These are phyloP conservation scores for Mycena floridula DNA, from an alignment of 768 basidiomycete genomes.

Conservation along the genomic window DNA sequence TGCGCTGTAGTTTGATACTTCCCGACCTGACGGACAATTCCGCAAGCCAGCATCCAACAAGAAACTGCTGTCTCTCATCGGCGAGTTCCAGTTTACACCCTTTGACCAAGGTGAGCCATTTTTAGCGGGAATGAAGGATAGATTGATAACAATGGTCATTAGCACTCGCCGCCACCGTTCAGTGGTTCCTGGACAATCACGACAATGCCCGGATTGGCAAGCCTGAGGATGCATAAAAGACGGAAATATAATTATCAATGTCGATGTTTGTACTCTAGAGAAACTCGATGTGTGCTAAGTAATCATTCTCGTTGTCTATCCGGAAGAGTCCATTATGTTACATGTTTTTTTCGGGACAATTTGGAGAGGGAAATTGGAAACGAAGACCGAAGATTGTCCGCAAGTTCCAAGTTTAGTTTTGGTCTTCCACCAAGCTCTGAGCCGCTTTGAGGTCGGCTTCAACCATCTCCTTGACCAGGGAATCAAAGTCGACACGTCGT, in stretches of 20 bases:
- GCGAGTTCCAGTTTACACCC: slow-evolving; percentile 86
- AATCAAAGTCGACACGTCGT: slow-evolving; percentile 75
- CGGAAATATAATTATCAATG: not conserved
- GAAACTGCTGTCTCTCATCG: slow-evolving; percentile 72
- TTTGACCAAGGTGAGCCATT: slow-evolving; percentile 65
- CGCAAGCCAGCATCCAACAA: slow-evolving; percentile 94
- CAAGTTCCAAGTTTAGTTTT: slow-evolving; percentile 48
- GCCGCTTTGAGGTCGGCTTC: slow-evolving; percentile 71
- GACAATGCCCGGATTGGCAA: slow-evolving; percentile 57
- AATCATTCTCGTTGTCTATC: too few species aligned
- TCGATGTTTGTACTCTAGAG: too few species aligned
- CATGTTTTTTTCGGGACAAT: not conserved
- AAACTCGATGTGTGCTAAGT: too few species aligned
- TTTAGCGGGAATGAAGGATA: not conserved
- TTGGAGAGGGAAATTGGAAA: too few species aligned
- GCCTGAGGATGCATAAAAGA: too few species aligned
- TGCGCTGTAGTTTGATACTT: slow-evolving; percentile 66
- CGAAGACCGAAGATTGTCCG: too few species aligned
- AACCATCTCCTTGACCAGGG: slow-evolving; percentile 91
- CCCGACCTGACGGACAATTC: slow-evolving; percentile 88
- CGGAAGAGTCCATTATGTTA: not conserved
- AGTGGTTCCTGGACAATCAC: slow-evolving; percentile 87
- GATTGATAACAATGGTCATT: slow-evolving; percentile 1
- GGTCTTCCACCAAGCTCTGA: slow-evolving; percentile 73
- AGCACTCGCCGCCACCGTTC: slow-evolving; percentile 74